Evolutionary conservation across 805 yeast species (phyloP), one percentile per base, ranked within the genome.

Genomic region (Candida silvicultrix): DNA sequence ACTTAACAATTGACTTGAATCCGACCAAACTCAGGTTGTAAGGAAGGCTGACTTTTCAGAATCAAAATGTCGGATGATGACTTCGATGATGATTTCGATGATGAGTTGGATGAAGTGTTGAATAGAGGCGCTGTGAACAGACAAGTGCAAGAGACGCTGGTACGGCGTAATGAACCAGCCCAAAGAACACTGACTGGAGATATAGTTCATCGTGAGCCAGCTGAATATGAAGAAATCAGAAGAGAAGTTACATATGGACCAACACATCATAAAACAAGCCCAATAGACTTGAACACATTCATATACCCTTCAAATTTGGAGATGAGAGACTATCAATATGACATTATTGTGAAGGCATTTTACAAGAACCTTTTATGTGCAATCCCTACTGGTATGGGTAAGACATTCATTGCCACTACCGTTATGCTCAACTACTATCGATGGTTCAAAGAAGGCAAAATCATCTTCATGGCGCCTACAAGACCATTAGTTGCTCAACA

Each of bases 401-500:
- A 94, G 66, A 94, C 99, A 0, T 89, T 94, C 52, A 89, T 94
- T 58, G 98, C 99, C 2, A 82, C 95, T 34, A 84, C 96, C 0
- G 92, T 92, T 20, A 94, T 94, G 89, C 71, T 89, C 46, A 94
- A 94, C 60, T 94, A 76, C 66, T 81, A 77, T 54, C 67, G 95
- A 42, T 94, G 99, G 99, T 85, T 90, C 19, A 77, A 77, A 15
- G 62, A 66, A 5, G 80, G 89, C 2, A 94, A 90, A 58, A 80
- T 94, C 53, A 78, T 95, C 1, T 94, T 94, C 63, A 83, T 92
- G 83, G 99, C 99, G 0, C 99, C 99, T 0, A 94, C 99, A 2
- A 73, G 90, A 52, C 99, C 99, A 0, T 71, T 94, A 45, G 98
- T 94, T 7, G 90, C 96, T 1, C 99, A 94, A 66, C 99, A 94